Conservation (phyloP, 129 eudicot genomes). For the Flaveria trinervia region DNA sequence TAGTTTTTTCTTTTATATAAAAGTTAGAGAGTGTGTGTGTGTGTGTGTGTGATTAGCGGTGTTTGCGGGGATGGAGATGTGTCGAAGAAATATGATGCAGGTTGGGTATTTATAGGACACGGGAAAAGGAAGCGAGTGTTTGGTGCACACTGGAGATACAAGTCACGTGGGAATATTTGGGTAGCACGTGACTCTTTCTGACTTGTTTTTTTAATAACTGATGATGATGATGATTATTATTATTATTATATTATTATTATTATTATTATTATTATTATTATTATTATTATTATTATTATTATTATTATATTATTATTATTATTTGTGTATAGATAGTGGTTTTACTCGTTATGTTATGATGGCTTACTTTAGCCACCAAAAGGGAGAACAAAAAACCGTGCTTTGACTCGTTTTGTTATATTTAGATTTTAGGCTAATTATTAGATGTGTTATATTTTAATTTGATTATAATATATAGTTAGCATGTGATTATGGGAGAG, state of each 20-base stretch:
- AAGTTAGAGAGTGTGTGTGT: conserved; percentile 8
- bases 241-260: no score
- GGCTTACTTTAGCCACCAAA: no score
- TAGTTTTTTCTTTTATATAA: neutral
- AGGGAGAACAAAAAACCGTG: neutral
- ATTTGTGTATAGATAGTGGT: neutral
- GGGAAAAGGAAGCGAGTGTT: neutral
- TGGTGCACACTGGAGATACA: neutral
- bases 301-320: no score
- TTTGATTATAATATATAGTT: neutral
- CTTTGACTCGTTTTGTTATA: neutral
- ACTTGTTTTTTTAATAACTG: neutral
- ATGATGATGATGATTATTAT: no score
- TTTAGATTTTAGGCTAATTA: neutral
- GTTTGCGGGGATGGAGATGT: conserved; percentile 11
- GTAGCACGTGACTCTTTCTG: conserved; percentile 30
- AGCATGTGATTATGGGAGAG: no score
- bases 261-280: no score
- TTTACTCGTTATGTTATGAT: no score
- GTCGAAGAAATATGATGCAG: conserved; percentile 53
- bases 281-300: no score
- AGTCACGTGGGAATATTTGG: conserved; percentile 46
- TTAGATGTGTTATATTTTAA: neutral
- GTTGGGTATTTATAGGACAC: conserved; percentile 65
- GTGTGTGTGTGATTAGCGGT: neutral